Conservation (phyloP, 2,329 filamentous ascomycete genomes). For the Beauveria medogensis region DNA sequence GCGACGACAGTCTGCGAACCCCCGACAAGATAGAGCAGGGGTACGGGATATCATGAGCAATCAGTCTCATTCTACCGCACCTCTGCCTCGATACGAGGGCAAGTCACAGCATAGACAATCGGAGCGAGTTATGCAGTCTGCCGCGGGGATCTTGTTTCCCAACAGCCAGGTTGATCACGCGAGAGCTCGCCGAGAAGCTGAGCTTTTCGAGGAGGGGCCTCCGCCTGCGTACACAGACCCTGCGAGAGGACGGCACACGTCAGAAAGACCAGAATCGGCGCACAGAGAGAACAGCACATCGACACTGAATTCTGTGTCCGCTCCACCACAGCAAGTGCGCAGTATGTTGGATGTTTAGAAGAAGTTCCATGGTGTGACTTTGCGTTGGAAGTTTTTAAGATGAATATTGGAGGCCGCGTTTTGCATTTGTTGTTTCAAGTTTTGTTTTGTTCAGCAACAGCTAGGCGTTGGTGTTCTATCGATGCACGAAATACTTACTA, state of each 20-base stretch:
- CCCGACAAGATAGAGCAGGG: conserved; percentile 24
- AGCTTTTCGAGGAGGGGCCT: conserved; percentile 36
- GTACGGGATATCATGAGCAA: conserved; percentile 18
- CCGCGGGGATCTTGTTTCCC: conserved; percentile 43
- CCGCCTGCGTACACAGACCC: conserved; percentile 32
- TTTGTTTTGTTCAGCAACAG: background rate
- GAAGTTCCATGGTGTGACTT: too few species aligned
- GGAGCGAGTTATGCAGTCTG: conserved; percentile 36
- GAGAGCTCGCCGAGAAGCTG: conserved; percentile 27
- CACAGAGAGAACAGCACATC: conserved; percentile 37
- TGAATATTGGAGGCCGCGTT: background rate
- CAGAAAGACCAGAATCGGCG: conserved; percentile 21
- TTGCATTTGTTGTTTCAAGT: background rate
- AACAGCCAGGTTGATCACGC: conserved; percentile 22
- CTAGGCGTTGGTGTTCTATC: conserved; percentile 4
- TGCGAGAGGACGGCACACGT: conserved; percentile 18
- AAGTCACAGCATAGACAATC: conserved; percentile 36
- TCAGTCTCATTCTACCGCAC: conserved; percentile 17
- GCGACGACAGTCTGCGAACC: conserved; percentile 19
- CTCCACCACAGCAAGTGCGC: conserved; percentile 44
- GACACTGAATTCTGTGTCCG: conserved; percentile 37
- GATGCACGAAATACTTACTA: background rate
- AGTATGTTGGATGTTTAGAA: conserved; percentile 52
- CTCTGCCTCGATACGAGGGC: conserved; percentile 28
- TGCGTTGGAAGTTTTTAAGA: background rate